Evolutionary conservation across 441 rosid species (phyloP).

Genomic region (Macaranga tanarius): DNA sequence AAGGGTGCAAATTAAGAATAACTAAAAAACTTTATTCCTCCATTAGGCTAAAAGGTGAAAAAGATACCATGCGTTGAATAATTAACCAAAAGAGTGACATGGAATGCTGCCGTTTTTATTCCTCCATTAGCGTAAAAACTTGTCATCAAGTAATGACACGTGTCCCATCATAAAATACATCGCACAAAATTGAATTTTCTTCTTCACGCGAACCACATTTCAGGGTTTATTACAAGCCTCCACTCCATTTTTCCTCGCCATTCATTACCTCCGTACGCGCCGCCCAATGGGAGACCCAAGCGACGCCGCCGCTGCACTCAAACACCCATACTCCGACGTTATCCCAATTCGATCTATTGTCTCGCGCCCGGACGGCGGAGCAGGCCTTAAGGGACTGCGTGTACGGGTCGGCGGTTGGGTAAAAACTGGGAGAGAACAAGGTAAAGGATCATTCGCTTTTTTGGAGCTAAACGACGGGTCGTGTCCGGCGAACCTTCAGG

Average conservation of each 20-base stretch:
- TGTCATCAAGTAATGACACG: too few relatives aligned
- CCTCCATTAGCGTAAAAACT: too few relatives aligned
- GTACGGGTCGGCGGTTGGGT: constrained; percentile 76
- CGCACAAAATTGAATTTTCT: too few relatives aligned
- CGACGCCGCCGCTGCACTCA: constrained; percentile 27
- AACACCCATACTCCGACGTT: constrained; percentile 55
- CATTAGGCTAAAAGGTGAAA: too few relatives aligned
- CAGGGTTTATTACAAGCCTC: neutral
- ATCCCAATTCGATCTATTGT: constrained; percentile 51
- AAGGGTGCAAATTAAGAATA: too few relatives aligned
- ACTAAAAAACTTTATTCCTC: too few relatives aligned
- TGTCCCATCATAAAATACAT: too few relatives aligned
- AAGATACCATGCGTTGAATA: too few relatives aligned
- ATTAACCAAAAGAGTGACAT: too few relatives aligned
- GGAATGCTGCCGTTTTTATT: too few relatives aligned
- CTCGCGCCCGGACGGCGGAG: constrained; percentile 49
- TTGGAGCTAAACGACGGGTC: constrained; percentile 88
- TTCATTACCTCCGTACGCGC: neutral
- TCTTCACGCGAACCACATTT: too few relatives aligned
- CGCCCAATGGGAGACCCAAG: constrained; percentile 29
- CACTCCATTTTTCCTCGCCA: too few relatives aligned
- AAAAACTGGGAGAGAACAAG: constrained; percentile 87
- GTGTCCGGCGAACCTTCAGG: constrained; percentile 84
- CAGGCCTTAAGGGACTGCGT: constrained; percentile 45
- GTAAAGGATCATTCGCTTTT: constrained; percentile 75